Evolutionary conservation across 345 rosid genomes (phyloP).

Genomic region (Syzygium aromaticum): DNA sequence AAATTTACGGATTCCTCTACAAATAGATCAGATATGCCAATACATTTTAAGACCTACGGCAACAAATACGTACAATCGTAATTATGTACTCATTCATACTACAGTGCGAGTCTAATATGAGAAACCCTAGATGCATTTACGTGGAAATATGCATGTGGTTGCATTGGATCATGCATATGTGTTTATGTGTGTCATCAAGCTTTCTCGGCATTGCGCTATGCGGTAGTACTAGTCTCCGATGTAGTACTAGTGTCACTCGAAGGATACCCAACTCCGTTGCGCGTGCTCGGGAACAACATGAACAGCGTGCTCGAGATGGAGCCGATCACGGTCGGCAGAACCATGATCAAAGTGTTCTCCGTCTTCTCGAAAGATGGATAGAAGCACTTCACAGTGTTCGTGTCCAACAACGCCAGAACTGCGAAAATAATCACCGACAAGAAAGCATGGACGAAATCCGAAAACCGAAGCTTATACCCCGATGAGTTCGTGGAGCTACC

Average conservation of each 20-base stretch:
- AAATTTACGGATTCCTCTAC: background rate
- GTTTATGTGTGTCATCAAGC: background rate
- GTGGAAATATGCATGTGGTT: background rate
- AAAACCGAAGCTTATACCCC: slow-evolving; percentile 33
- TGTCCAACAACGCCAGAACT: slow-evolving; percentile 44
- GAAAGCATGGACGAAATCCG: slow-evolving; percentile 61
- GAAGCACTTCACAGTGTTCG: slow-evolving; percentile 49
- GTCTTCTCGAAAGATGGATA: slow-evolving; percentile 48
- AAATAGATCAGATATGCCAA: background rate
- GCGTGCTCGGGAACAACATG: slow-evolving; percentile 53
- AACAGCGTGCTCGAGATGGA: slow-evolving; percentile 35
- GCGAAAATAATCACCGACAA: slow-evolving; percentile 44
- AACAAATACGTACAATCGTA: background rate
- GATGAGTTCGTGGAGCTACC: slow-evolving; percentile 26
- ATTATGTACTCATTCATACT: background rate
- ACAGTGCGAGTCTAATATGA: background rate
- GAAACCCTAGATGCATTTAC: background rate
- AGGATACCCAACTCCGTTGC: slow-evolving; percentile 76
- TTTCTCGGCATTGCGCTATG: too few relatives aligned
- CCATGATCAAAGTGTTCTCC: slow-evolving; percentile 44
- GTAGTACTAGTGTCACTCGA: background rate
- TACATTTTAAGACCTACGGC: background rate
- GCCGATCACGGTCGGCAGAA: slow-evolving; percentile 61
- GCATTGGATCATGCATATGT: background rate
- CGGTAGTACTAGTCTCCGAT: background rate